Base-by-base conservation (phyloP, 176 grass and related monocot genomes). In the Lolium multiflorum region DNA sequence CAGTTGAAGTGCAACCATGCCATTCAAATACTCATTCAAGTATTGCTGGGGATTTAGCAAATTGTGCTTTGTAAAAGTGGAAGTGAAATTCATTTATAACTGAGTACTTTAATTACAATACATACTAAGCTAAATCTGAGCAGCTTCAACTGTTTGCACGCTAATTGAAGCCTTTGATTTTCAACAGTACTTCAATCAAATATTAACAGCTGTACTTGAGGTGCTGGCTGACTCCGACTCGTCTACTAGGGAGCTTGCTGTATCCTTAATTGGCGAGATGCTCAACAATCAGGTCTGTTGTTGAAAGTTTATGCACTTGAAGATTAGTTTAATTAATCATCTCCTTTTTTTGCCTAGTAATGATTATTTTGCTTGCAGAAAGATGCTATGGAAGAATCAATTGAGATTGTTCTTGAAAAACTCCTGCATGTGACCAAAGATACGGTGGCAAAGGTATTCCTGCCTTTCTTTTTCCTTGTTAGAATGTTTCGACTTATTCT, bases 121-220 rank as follows among this genome's bases (percentile, higher is more conserved):
- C 9, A 69, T 71, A 59, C 60, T 66, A 50, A 83, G 31, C 15
- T 31, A 71, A 31, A 80, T 0, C 15, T 1, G 18, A 46, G 44
- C 35, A 8, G 15, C 16, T 59, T 87, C 48, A 78, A 31, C 26
- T 80, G 22, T 71, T 74, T 78, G 56, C 57, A 26, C 41, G 86
- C 84, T 99, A 82, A 94, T 86, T 9, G 22, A 2, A 59, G 54
- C 63, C 82, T 81, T 51, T 90, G 58, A 69, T 89, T 69, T 83
- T 49, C 54, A n/a, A 84, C 89, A 99, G 97, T 99, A 99, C 67
- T 99, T 99, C 92, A 99, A 96, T 99, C 97, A 99, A 92, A 96
- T 96, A 59, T 91, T 99, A 76, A 94, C 85, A n/a, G 83, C 94
- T 81, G 94, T 94, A 62, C 92, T 99, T 74, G 97, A 96, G 76